phyloP scores from a whole-genome alignment of 495 filamentous ascomycete species.

The Choiromyces venosus region DNA sequence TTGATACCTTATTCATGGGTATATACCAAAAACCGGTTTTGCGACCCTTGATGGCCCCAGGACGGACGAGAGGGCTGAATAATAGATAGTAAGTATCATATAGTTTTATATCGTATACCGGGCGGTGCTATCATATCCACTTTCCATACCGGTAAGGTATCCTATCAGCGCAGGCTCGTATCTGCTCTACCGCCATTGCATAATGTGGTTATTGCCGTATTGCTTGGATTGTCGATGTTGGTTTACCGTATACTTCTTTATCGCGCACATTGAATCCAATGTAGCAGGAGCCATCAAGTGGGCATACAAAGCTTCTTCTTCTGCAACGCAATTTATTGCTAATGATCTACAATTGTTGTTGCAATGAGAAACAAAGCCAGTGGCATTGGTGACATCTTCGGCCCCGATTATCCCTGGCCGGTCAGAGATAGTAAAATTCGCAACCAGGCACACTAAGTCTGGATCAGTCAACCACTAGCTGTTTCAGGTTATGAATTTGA shows the following conservation, averaged over 20 bases:
- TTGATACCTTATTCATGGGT: neutral
- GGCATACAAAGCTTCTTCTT: neutral
- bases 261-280: neutral
- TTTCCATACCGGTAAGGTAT: neutral
- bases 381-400: neutral
- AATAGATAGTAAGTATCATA: neutral
- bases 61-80: neutral
- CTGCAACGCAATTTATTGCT: neutral
- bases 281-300: neutral
- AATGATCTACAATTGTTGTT: neutral
- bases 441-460: too few species aligned
- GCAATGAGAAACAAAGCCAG: neutral
- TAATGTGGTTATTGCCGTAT: neutral
- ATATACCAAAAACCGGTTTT: neutral
- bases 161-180: neutral
- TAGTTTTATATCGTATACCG: neutral
- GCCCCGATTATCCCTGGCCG: neutral
- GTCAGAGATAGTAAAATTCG: too few species aligned
- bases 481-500: too few species aligned
- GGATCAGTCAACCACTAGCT: too few species aligned
- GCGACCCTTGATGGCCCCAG: neutral
- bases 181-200: neutral
- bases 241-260: neutral
- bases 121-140: neutral
- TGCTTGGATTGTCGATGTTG: neutral